These are phyloP conservation scores for Leishmania tarentolae DNA, from an alignment of 208 protist species.

Conservation along the genomic window DNA sequence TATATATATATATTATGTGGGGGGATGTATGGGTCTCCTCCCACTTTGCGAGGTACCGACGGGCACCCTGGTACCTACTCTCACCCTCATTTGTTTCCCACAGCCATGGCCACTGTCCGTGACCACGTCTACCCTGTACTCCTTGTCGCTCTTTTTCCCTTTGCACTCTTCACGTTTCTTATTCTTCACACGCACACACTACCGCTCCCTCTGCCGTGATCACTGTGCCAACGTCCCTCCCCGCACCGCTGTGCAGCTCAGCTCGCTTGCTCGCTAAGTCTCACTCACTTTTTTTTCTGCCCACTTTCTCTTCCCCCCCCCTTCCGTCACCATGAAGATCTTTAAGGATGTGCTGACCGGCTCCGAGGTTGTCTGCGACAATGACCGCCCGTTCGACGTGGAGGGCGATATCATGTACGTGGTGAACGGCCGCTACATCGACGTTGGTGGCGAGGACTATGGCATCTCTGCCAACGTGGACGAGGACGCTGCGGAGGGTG, in stretches of 20 bases:
- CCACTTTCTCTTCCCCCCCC: not conserved
- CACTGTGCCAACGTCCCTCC: not conserved
- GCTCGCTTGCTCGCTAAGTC: constrained; percentile 5
- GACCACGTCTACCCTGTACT: not conserved
- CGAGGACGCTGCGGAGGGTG: constrained; percentile 86
- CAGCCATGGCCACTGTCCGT: not conserved
- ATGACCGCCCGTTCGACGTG: constrained; percentile 77
- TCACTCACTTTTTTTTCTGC: not conserved
- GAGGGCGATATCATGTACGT: constrained; percentile 87
- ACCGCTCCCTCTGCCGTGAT: not conserved
- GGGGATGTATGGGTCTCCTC: not conserved
- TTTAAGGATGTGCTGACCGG: constrained; percentile 88
- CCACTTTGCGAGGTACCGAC: not conserved
- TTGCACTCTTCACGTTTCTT: not conserved
- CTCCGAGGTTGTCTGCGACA: constrained; percentile 92
- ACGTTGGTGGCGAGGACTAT: constrained; percentile 89
- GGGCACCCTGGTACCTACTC: not conserved
- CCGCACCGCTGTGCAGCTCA: constrained; percentile 11
- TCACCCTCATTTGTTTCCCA: not conserved
- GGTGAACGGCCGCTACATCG: constrained; percentile 85
- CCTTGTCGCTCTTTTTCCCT: not conserved
- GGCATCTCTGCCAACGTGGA: constrained; percentile 92
- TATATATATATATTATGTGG: not conserved
- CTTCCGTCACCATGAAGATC: constrained; percentile 74
- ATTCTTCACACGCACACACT: not conserved